Percentiles rank a stretch among this genome's conserved stretches.
These are phyloP conservation scores for Leptographium wingfieldii DNA, from an alignment of 2,329 filamentous ascomycete genomes.

Conservation along the genomic window DNA sequence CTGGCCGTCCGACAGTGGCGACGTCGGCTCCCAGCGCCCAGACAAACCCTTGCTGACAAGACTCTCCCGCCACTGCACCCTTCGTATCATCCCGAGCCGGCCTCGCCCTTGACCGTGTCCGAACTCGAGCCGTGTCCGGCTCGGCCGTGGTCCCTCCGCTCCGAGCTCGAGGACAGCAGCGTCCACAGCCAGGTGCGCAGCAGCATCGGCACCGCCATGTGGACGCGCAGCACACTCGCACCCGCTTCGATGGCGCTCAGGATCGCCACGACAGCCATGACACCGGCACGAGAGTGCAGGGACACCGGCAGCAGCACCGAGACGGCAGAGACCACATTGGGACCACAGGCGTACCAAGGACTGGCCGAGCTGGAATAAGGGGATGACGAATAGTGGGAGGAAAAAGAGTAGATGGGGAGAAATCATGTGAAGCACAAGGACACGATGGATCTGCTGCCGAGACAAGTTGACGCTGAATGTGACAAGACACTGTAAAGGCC, in stretches of 20 bases:
- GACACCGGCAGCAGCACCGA: background rate
- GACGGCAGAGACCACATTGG: background rate
- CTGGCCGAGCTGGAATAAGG: background rate
- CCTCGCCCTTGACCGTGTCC: background rate
- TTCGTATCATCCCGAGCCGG: background rate
- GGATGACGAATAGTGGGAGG: too few relatives aligned
- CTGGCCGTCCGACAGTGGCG: background rate
- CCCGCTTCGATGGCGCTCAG: background rate
- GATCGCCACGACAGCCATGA: background rate
- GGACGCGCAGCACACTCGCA: background rate
- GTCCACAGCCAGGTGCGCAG: background rate
- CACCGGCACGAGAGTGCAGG: background rate
- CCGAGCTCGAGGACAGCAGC: slow-evolving; percentile 10
- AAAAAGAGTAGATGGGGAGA: too few relatives aligned
- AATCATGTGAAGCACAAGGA: too few relatives aligned
- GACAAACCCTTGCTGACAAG: background rate
- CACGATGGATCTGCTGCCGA: too few relatives aligned
- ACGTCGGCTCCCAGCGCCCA: too few relatives aligned
- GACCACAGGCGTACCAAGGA: background rate
- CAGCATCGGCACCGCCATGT: background rate
- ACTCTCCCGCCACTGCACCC: background rate
- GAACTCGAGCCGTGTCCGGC: slow-evolving; percentile 10
- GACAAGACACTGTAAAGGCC: too few relatives aligned
- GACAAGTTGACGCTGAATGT: too few relatives aligned
- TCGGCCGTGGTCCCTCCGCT: slow-evolving; percentile 13